These are phyloP conservation scores for Xylariaceae sp. DNA, from an alignment of 2,329 filamentous ascomycete genomes.

Conservation along the genomic window DNA sequence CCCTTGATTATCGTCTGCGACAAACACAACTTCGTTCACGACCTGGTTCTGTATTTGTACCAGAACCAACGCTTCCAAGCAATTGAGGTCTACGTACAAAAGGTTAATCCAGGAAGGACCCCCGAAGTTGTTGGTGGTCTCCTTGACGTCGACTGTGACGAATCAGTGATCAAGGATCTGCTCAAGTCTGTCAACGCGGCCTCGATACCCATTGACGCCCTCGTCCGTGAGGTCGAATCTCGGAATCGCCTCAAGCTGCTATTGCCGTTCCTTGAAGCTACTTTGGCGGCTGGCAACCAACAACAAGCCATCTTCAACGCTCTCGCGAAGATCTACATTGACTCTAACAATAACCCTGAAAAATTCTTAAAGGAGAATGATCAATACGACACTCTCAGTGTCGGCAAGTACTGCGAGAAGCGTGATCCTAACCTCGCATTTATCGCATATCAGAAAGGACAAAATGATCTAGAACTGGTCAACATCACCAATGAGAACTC, in stretches of 20 bases:
- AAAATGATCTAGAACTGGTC: constrained; percentile 96
- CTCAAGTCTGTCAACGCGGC: constrained; percentile 83
- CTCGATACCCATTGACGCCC: constrained; percentile 90
- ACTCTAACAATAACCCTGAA: constrained; percentile 97
- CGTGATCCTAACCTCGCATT: constrained; percentile 94
- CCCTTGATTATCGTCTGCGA: constrained; percentile 98
- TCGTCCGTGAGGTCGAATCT: constrained; percentile 93
- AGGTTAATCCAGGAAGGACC: constrained; percentile 89
- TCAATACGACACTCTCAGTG: constrained; percentile 87
- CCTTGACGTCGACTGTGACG: constrained; percentile 96
- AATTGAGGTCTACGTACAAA: constrained; percentile 97
- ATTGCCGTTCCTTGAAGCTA: constrained; percentile 93
- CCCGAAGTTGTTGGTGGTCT: constrained; percentile 93
- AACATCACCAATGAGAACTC: constrained; percentile 98
- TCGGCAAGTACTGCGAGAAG: constrained; percentile 99
- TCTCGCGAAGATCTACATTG: constrained; percentile 98
- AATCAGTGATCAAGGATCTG: constrained; percentile 92
- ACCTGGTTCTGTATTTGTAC: constrained; percentile 94
- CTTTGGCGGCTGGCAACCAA: constrained; percentile 86
- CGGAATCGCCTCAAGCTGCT: constrained; percentile 95
- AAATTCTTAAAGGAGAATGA: constrained; percentile 98
- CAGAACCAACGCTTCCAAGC: constrained; percentile 99
- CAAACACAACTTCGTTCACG: constrained; percentile 98
- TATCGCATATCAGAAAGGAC: constrained; percentile 94
- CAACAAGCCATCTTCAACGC: constrained; percentile 98